Base-by-base conservation (phyloP, 306 rosid species). In the Astragalus glycyphyllos region DNA sequence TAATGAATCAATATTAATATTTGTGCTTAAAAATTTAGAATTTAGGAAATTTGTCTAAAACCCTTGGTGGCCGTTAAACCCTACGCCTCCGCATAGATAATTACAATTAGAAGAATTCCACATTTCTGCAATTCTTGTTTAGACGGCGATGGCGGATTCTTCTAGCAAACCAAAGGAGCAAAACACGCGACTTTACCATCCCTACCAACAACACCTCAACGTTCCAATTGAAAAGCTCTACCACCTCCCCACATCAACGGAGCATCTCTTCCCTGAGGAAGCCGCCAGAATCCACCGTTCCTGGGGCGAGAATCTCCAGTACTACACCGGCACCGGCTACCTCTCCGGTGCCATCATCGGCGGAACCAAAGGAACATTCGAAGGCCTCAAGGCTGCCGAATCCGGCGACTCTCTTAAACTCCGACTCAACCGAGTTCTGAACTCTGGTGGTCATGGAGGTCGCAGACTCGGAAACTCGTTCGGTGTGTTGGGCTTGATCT, bases 271-370 rank as follows among this genome's bases (percentile, higher is more conserved):
- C 74, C 53, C 71, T 4, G 89, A 89, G 64, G 89, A 84, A 32
- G 87, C 86, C 5, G 35, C 80, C 38, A 84, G 73, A 68, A 82
- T 80, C n/a, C 84, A 82, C 79, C 91, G 91, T 29, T 82, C 95
- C 7, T 88, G 91, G 86, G 87, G 88, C 65, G 91, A 86, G 40
- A 89, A 86, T 11, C 81, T 86, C 63, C 87, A 81, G 62, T 89
- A 82, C 77, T 89, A 84, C 84, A 86, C 96, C 32, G 91, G 91
- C 42, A 51, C 77, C 60, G 88, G 81, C 32, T 89, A 89, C 81
- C 51, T 84, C 44, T 67, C 91, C 47, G 96, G 96, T 0, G 87
- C 96, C 46, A 1, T 77, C 15, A 6, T 84, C 51, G 95, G 95
- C 26, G 86, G 55, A 13, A 35, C 84, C 8, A 76, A 16, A 58